phyloP scores from a whole-genome alignment of 768 basidiomycete species.

The Tulasnella sp. region DNA sequence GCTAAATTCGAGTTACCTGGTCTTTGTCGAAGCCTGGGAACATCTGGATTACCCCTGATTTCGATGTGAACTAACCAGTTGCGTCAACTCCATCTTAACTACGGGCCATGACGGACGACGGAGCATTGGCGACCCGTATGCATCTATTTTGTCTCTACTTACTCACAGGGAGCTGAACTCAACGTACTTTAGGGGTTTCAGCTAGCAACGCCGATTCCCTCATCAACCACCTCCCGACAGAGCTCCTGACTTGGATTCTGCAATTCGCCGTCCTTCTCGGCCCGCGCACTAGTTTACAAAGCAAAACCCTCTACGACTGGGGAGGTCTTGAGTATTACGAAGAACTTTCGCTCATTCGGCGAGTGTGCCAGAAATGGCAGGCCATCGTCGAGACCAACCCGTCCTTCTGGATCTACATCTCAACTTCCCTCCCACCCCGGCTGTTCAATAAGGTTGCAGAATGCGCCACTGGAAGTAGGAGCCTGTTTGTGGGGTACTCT shows the following conservation, averaged over 20 bases:
- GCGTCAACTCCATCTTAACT: not conserved
- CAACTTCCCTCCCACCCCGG: not conserved
- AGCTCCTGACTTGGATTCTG: not conserved
- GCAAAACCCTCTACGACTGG: not conserved
- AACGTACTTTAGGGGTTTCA: not conserved
- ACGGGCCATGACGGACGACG: too few species aligned
- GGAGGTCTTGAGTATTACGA: not conserved
- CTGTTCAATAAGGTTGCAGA: not conserved
- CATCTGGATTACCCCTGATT: too few species aligned
- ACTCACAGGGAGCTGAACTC: not conserved
- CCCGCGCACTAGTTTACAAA: not conserved
- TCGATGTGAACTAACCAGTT: not conserved
- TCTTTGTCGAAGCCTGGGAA: too few species aligned
- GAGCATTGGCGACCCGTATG: too few species aligned
- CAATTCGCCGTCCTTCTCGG: not conserved
- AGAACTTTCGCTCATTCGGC: not conserved
- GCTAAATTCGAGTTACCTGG: too few species aligned
- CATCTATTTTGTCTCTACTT: not conserved
- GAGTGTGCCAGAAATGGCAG: not conserved
- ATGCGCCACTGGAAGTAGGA: not conserved
- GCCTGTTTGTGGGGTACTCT: not conserved
- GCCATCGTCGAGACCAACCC: not conserved
- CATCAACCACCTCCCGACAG: not conserved
- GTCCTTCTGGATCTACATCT: not conserved
- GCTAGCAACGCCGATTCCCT: not conserved